Conservation (phyloP, 371 early-diverging fungal species). For the Circinella umbellata region DNA sequence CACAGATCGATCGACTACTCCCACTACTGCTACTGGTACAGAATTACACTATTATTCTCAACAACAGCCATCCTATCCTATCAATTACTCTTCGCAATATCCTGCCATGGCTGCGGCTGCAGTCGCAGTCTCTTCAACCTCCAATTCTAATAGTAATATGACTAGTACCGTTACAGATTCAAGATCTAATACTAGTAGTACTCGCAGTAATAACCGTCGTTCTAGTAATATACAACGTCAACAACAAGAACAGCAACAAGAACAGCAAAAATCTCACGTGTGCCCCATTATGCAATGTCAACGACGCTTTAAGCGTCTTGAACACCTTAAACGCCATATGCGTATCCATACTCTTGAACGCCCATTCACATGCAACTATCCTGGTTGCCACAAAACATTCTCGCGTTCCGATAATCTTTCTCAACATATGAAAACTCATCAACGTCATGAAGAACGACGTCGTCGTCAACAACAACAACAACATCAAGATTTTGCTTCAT, state of each 20-base stretch:
- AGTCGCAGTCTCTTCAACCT: conserved; percentile 12
- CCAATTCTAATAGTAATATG: background rate
- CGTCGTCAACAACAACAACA: conserved; percentile 27
- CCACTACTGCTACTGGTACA: background rate
- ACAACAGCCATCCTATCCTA: conserved; percentile 6
- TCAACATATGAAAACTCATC: conserved; percentile 67
- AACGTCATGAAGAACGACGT: conserved; percentile 43
- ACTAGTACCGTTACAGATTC: background rate
- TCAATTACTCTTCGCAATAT: background rate
- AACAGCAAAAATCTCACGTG: conserved; percentile 38
- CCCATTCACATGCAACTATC: conserved; percentile 69
- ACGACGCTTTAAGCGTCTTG: conserved; percentile 75
- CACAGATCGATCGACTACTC: background rate
- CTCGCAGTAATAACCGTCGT: background rate
- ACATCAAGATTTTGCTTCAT: conserved; percentile 13
- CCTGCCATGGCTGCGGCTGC: conserved; percentile 11
- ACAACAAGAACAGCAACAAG: conserved; percentile 14
- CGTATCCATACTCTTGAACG: conserved; percentile 85
- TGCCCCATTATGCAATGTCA: conserved; percentile 57
- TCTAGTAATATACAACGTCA: background rate
- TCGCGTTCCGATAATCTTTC: conserved; percentile 78
- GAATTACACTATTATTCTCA: background rate
- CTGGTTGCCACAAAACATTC: conserved; percentile 77
- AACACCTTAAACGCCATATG: conserved; percentile 90
- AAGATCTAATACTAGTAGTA: background rate